Evolutionary conservation across 768 basidiomycete species (phyloP), one percentile per base, ranked within the genome.

Genomic region (Russula emetica): DNA sequence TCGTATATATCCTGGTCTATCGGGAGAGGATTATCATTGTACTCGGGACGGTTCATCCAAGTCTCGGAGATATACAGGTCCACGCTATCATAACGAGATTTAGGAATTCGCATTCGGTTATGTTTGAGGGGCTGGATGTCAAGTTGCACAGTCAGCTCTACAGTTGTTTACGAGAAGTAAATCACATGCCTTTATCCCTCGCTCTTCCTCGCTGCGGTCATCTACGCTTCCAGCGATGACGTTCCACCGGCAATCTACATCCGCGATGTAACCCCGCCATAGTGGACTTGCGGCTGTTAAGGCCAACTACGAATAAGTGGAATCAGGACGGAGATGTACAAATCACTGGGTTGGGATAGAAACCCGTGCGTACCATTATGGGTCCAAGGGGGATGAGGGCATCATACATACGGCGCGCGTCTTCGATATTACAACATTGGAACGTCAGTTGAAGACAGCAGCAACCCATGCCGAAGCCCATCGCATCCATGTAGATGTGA

Each of bases 401-500:
- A 73, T 99, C 97, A 73, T 99, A 99, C 76, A 98, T 85, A 60
- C 91, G 80, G 71, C 93, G 82, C 13, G 97, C 94, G 73, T 99
- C 94, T 36, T 83, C 81, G 30, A 99, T 86, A 76, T 93, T 94
- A 75, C 93, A 97, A 3, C 94, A 89, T 75, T 99, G 97, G 78
- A 98, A 98, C 16, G 97, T 99, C 65, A 98, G 81, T 71, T 99
- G 97, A 57, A 99, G 80, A 75, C 97, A 98, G 71, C 93, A 96
- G 69, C 96, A 98, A 7, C 97, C 97, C 97, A 98, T 99, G 53
- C 97, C 97, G 74, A 99, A 99, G 32, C 95, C 96, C 97, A 98
- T 98, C 10, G 97, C 95, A 74, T 99, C 97, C 79, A 98, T 83
- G 73, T 98, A 98, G 67, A 99, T 92, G 74, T 98, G 95, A 73